Percentiles rank a stretch among this genome's conserved stretches.
Evolutionary conservation across 2,329 filamentous ascomycete species (phyloP).

Genomic region (Monosporascus sp.): DNA sequence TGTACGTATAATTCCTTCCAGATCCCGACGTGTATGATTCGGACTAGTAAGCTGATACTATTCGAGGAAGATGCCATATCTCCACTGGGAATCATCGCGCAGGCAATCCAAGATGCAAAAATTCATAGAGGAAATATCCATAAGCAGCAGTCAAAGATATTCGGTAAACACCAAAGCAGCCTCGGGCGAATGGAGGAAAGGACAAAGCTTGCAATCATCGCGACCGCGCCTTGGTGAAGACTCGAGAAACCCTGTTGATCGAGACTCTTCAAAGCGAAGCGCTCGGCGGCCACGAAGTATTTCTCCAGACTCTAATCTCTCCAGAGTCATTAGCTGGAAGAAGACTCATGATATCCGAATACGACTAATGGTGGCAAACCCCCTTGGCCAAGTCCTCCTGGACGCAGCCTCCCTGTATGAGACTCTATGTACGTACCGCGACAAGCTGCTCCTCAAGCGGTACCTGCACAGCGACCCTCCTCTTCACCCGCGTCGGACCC

Average conservation of each 20-base stretch:
- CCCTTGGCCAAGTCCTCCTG: constrained; percentile 6
- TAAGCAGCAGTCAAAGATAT: not conserved
- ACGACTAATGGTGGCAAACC: not conserved
- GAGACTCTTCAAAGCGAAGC: no score
- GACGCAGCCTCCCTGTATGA: constrained; percentile 7
- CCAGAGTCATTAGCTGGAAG: no score
- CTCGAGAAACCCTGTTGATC: no score
- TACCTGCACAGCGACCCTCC: constrained; percentile 24
- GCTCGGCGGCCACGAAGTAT: no score
- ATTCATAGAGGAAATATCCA: not conserved
- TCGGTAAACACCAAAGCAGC: not conserved
- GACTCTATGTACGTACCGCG: constrained; percentile 3
- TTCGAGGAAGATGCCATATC: constrained; percentile 6
- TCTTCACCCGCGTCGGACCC: constrained; percentile 38
- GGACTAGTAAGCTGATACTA: no score
- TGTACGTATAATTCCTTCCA: constrained; percentile 12
- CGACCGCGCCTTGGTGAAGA: no score
- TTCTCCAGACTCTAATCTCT: no score
- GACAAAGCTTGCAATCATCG: no score
- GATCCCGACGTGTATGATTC: not conserved
- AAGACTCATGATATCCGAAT: no score
- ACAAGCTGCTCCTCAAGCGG: constrained; percentile 6
- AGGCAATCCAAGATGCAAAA: constrained; percentile 1
- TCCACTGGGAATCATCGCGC: constrained; percentile 9
- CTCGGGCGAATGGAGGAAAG: no score